Percentiles rank a stretch among this genome's conserved stretches.
Conservation (phyloP, 169 alveolate species). For the Plasmodium malariae region DNA sequence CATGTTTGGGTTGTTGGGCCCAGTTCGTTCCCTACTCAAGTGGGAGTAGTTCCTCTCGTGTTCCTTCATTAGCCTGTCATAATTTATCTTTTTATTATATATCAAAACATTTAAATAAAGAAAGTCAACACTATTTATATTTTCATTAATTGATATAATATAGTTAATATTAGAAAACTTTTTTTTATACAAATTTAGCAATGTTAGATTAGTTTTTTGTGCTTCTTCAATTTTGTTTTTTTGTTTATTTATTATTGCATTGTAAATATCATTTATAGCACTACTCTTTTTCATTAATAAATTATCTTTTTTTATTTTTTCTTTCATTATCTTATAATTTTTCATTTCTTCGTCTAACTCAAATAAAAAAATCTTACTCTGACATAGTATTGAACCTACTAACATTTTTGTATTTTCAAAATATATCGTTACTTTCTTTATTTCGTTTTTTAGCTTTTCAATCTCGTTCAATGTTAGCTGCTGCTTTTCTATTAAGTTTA, state of each 20-base stretch:
- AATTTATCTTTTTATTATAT: constrained; percentile 29
- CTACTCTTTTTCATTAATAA: constrained; percentile 22
- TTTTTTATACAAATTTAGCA: constrained; percentile 49
- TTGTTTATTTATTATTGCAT: constrained; percentile 31
- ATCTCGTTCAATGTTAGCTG: constrained; percentile 46
- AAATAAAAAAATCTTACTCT: constrained; percentile 58
- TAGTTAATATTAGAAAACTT: constrained; percentile 27
- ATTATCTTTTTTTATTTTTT: constrained; percentile 48
- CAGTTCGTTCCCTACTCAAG: constrained; percentile 9
- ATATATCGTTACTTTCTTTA: constrained; percentile 45
- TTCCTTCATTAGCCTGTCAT: constrained; percentile 35
- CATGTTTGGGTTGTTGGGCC: not conserved
- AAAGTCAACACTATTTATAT: constrained; percentile 51
- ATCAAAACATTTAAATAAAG: constrained; percentile 43
- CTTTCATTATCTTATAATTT: constrained; percentile 26
- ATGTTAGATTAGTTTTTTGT: constrained; percentile 33
- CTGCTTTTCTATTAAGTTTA: constrained; percentile 51
- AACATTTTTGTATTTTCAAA: constrained; percentile 49
- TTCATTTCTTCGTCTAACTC: constrained; percentile 60
- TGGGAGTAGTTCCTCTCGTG: constrained; percentile 40
- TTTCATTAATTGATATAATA: constrained; percentile 37
- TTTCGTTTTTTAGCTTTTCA: constrained; percentile 46
- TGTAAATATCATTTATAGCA: constrained; percentile 23
- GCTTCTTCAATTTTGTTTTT: constrained; percentile 25
- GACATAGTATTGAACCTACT: constrained; percentile 34